Evolutionary conservation across 352 stramenopile genomes (phyloP).

Genomic region (Phytophthora uliginosa): DNA sequence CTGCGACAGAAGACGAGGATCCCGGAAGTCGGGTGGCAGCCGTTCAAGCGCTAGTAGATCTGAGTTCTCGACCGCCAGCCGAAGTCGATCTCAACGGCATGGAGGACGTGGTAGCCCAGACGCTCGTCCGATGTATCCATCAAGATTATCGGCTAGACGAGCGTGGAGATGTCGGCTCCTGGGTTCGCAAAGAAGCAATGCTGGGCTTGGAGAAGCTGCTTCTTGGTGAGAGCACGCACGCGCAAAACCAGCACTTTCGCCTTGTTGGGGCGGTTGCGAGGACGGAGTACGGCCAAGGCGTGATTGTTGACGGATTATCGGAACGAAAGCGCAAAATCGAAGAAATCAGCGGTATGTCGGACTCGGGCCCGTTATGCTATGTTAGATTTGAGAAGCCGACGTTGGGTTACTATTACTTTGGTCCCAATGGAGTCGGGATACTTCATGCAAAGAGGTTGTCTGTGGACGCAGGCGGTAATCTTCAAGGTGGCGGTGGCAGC

Average conservation of each 20-base stretch:
- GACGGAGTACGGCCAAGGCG: constrained; percentile 53
- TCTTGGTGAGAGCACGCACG: constrained; percentile 44
- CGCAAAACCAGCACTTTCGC: constrained; percentile 43
- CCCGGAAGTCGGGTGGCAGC: constrained; percentile 97
- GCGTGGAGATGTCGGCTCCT: constrained; percentile 98
- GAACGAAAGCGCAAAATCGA: constrained; percentile 37
- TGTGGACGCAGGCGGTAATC: not conserved
- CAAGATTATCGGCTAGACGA: constrained; percentile 98
- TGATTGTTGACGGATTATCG: constrained; percentile 52
- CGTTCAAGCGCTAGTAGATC: constrained; percentile 90
- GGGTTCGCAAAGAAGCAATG: constrained; percentile 97
- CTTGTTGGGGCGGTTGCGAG: constrained; percentile 43
- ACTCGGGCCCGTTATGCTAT: constrained; percentile 53
- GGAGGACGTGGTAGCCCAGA: constrained; percentile 77
- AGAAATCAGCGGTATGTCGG: constrained; percentile 21
- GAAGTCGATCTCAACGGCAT: constrained; percentile 53
- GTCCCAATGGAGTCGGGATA: constrained; percentile 59
- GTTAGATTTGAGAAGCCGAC: constrained; percentile 72
- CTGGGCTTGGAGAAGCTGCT: constrained; percentile 89
- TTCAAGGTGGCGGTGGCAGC: not conserved
- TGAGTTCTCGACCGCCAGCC: constrained; percentile 73
- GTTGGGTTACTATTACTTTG: constrained; percentile 83
- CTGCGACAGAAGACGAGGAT: constrained; percentile 85
- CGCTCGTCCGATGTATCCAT: constrained; percentile 89
- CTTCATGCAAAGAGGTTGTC: constrained; percentile 50